phyloP scores from a whole-genome alignment of 2,329 filamentous ascomycete species.

The Periconia sp. region DNA sequence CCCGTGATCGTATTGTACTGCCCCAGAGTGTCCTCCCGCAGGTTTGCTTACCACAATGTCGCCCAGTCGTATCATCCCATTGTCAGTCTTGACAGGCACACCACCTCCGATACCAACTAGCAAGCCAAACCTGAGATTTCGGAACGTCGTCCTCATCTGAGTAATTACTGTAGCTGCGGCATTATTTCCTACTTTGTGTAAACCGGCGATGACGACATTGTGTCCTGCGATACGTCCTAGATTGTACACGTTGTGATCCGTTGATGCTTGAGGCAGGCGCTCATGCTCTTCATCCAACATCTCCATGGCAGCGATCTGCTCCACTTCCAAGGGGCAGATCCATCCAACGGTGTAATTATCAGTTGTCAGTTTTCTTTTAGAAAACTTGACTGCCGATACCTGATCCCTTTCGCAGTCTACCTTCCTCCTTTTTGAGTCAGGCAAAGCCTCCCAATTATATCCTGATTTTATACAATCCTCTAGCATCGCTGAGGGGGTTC shows the following conservation, averaged over 20 bases:
- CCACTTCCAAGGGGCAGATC: slow-evolving; percentile 37
- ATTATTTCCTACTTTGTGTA: slow-evolving; percentile 37
- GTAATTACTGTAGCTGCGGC: slow-evolving; percentile 35
- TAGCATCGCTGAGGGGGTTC: too few species aligned
- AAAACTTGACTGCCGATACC: too few species aligned
- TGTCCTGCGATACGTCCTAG: slow-evolving; percentile 30
- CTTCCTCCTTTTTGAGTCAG: too few species aligned
- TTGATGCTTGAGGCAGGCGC: slow-evolving; percentile 21
- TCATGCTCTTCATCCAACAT: slow-evolving; percentile 35
- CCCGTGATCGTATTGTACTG: slow-evolving; percentile 18
- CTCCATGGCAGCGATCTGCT: slow-evolving; percentile 32
- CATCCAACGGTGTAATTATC: slow-evolving; percentile 36
- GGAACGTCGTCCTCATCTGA: slow-evolving; percentile 34
- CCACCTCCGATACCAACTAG: slow-evolving; percentile 50
- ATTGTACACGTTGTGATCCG: slow-evolving; percentile 20
- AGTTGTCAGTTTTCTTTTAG: not conserved
- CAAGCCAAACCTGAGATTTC: slow-evolving; percentile 40
- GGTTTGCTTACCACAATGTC: slow-evolving; percentile 5
- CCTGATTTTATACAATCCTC: too few species aligned
- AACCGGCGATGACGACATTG: slow-evolving; percentile 39
- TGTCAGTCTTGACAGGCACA: slow-evolving; percentile 5
- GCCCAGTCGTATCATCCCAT: slow-evolving; percentile 1
- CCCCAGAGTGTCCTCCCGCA: slow-evolving; percentile 2
- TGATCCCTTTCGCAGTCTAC: too few species aligned
- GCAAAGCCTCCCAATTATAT: too few species aligned